Evolutionary conservation across 2,329 filamentous ascomycete genomes (phyloP), one percentile per base, ranked within the genome.

Genomic region (Alternaria ventricosa): DNA sequence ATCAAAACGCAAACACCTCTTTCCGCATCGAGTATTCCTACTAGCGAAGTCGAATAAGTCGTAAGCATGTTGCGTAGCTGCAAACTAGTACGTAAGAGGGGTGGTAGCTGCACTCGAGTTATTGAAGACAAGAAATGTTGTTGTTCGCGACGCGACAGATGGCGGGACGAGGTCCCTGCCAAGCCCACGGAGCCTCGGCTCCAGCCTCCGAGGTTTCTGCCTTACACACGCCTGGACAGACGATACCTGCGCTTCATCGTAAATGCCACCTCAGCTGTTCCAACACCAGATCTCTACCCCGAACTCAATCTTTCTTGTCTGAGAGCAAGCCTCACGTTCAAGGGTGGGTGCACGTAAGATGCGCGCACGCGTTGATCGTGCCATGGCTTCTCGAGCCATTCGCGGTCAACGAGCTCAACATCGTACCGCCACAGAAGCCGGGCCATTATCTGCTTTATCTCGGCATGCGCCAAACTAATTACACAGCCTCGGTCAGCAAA

Each of bases 361-460:
- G 56, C 56, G n/a, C 56, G 46, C 13, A 59, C 56, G 10, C 12
- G 25, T 28, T 59, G 56, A 51, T 59, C 47, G 30, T 44, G 33
- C 46, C 56, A 53, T 18, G 18, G 22, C 15, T 44, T 51, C 12
- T 51, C 13, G 5, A 43, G 22, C 56, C 46, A 58, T 6, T 51
- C 56, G 18, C 47, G 23, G 7, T 58, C 56, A n/a, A 45, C 46
- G 7, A 58, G 56, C 46, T 58, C 56, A 43, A 53, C 4, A 30
- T 58, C 6, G 18, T 58, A 58, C 46, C 51, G 53, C 56, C 46
- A 51, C 33, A 58, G 12, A 11, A 51, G 23, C 23, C 56, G 30
- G 23, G 56, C 18, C 18, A 58, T 23, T 30, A 58, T 58, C 9
- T 58, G 56, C 33, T 58, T 58, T n/a, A 58, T 58, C 47, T 58